Evolutionary conservation across 108 stramenopile species (phyloP), one percentile per base, ranked within the genome.

Genomic region (Cyclotella kingstonii): DNA sequence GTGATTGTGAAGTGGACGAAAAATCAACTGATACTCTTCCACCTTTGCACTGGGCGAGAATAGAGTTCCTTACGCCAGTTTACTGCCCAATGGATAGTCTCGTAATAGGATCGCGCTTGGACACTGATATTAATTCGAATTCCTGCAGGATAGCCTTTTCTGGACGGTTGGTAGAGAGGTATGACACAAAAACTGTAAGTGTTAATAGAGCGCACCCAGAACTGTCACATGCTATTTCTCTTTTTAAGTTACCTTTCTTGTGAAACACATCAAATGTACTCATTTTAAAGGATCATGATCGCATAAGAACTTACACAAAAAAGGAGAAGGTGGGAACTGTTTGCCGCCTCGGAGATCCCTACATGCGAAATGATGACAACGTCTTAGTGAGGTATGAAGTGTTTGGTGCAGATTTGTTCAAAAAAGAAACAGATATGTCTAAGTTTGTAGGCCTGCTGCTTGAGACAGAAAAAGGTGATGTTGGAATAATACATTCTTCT

Each of bases 121-220:
- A 98, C 66, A 55, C 77, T 17, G 87, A 81, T 54, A 78, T 78
- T 2, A 77, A 87, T 35, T 77, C 60, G 43, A 84, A 73, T 63
- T 77, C 89, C 25, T 97, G 96, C 66, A 87, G 96, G 30, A 60
- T 97, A 12, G 91, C 96, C 6, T 97, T 95, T 82, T 89, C 90
- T 27, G 96, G 96, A 26, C 85, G 89, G 14, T 66, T 96, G 45
- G 73, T 90, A 0, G 81, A 82, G 57, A 70, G 70, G 23, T 81
- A 76, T 56, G 60, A 76, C 49, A 62, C 74, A 21, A 65, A 76
- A 50, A 59, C 54, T 25, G 54, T 68, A 60, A 50, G 66, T 56
- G 17, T 15, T 11, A 10, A 8, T 23, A 11, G 48, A 27, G 19
- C 10, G 2, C 19, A 11, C 23, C 22, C 22, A 10, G 23, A 22